Base-by-base conservation (phyloP, 345 rosid species). In the Dipteronia dyeriana region DNA sequence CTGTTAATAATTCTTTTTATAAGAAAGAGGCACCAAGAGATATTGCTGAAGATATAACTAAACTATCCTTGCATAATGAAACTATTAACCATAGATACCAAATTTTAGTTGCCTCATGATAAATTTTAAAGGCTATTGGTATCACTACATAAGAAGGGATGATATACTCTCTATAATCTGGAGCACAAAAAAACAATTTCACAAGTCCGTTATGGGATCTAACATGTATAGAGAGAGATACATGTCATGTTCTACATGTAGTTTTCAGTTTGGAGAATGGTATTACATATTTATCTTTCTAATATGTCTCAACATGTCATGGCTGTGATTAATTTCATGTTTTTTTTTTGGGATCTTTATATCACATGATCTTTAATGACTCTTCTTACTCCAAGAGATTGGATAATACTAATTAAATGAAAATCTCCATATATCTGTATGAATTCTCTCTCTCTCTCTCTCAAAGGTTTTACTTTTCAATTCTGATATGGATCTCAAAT, bases 401-500 rank as follows among this genome's bases (percentile, higher is more conserved):
- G 13, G 3, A 29, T 20, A 20, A n/a, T 9, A 22, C 26, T 59
- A 7, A 20, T 59, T 20, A 20, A 59, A 59, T 59, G 63, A 59
- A 22, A 53, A 53, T 12, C 5, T 53, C 5, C n/a, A 53, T 53
- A 17, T 5, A 5, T 53, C 17, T 16, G 57, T 14, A 45, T 16
- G 16, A 49, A 49, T 14, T 14, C 5, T 9, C 16, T 73, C 12
- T 61, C 5, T 61, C 54, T 26, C 57, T 16, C 22, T 63, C 29
- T 25, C 20, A 13, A 54, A 26, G 14, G 5, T 53, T 70, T n/a
- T 34, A 38, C 65, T 56, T 71, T 25, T 12, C 65, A 43, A 19
- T 56, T 23, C 49, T 69, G 67, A 51, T 26, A 25, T 17, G 53
- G 72, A 23, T 69, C 73, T 74, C 31, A 23, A 14, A 62, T 62